Evolutionary conservation across 129 eudicot species (phyloP).

Genomic region (Logfia minima): DNA sequence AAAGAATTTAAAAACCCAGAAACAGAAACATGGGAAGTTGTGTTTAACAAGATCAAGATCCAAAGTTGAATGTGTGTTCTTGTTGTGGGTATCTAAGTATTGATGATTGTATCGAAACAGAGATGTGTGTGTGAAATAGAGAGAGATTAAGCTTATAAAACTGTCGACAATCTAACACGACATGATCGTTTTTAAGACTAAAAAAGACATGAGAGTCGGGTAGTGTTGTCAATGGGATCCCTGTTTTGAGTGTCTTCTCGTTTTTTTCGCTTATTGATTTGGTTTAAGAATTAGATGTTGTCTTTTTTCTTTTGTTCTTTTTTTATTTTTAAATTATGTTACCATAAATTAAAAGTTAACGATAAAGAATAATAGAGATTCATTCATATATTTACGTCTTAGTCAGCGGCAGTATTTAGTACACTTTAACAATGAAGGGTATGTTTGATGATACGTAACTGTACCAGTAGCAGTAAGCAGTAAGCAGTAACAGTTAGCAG

Average conservation of each 20-base stretch:
- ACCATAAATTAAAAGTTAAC: no score
- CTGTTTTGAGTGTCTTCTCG: not conserved
- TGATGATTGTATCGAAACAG: slow-evolving; percentile 17
- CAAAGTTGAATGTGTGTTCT: not conserved
- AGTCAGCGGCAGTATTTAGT: no score
- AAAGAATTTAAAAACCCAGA: slow-evolving; percentile 16
- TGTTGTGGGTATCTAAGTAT: slow-evolving; percentile 9
- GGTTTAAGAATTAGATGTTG: no score
- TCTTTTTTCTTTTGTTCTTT: no score
- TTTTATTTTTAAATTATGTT: no score
- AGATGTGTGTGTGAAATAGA: slow-evolving; percentile 7
- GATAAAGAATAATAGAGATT: no score
- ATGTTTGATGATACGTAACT: no score
- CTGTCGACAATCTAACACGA: not conserved
- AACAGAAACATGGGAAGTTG: slow-evolving; percentile 15
- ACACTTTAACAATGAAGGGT: no score
- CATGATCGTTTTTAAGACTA: not conserved
- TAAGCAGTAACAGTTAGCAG: no score
- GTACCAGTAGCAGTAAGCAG: no score
- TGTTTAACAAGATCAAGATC: slow-evolving; percentile 19
- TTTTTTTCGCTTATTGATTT: not conserved
- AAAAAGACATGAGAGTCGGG: not conserved
- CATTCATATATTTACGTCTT: no score
- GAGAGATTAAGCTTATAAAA: not conserved
- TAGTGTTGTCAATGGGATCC: not conserved